These are phyloP conservation scores for Cryptosporidium sp. DNA, from an alignment of 169 alveolate genomes.

Conservation along the genomic window DNA sequence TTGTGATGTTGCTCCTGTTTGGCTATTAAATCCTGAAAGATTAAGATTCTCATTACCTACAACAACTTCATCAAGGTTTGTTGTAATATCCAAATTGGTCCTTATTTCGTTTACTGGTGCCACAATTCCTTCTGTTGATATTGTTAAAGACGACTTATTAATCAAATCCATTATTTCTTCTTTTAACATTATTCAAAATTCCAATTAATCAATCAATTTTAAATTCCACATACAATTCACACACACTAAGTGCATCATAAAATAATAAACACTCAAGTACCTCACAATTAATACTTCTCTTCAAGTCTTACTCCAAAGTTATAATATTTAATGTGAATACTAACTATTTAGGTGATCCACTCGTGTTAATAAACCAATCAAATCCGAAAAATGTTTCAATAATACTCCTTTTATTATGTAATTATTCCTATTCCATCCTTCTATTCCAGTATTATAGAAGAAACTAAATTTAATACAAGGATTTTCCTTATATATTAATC, in stretches of 20 bases:
- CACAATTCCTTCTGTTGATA: conserved; percentile 10
- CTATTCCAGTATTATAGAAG: background rate
- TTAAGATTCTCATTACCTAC: conserved; percentile 15
- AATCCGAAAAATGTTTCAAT: background rate
- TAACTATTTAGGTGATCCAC: background rate
- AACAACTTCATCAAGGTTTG: conserved; percentile 9
- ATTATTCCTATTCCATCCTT: conserved; percentile 1
- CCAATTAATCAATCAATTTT: background rate
- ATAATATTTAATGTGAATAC: background rate
- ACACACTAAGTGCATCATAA: background rate
- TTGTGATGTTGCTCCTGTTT: background rate
- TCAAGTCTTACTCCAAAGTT: background rate
- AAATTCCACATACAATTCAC: background rate
- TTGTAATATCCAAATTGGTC: conserved; percentile 21
- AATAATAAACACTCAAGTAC: background rate
- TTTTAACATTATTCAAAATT: background rate
- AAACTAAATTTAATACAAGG: background rate
- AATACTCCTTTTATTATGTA: background rate
- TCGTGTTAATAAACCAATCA: background rate
- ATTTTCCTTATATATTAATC: background rate
- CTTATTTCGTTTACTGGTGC: background rate
- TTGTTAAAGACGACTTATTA: conserved; percentile 12
- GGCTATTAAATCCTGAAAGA: conserved; percentile 19
- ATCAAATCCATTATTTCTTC: conserved; percentile 17
- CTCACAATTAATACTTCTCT: background rate